Evolutionary conservation across 257 asterid genomes (phyloP).

Genomic region (Nicotiana undulata): DNA sequence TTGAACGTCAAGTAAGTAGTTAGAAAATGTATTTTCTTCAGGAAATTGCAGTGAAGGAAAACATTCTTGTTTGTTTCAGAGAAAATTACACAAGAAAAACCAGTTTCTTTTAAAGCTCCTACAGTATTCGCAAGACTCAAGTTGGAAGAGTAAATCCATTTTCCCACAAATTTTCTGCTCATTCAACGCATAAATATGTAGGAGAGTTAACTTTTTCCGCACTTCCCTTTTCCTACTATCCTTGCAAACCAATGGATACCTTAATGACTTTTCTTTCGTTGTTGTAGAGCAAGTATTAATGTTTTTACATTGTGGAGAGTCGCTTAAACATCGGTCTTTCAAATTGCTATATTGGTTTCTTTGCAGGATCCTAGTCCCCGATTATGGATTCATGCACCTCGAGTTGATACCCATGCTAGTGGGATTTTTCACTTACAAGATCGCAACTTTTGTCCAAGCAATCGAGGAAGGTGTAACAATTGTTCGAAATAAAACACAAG

Average conservation of each 20-base stretch:
- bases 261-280: neutral
- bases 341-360: neutral
- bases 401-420: constrained; percentile 84
- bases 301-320: neutral
- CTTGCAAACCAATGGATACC: neutral
- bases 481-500: constrained; percentile 29
- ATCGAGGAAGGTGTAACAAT: constrained; percentile 50
- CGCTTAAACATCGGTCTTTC: neutral
- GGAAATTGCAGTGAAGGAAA: neutral
- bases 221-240: neutral
- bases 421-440: constrained; percentile 93
- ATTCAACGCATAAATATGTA: neutral
- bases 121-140: neutral
- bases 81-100: neutral
- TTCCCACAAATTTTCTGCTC: neutral
- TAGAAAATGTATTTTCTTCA: neutral
- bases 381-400: constrained; percentile 71
- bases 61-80: neutral
- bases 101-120: neutral
- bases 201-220: neutral
- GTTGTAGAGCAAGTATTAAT: neutral
- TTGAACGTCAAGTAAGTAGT: neutral
- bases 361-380: constrained; percentile 75
- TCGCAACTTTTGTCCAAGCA: constrained; percentile 70
- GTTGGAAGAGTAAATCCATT: neutral